Base-by-base conservation (phyloP, 202 grass and related monocot genomes). In the Dendrocalamus latiflorus region DNA sequence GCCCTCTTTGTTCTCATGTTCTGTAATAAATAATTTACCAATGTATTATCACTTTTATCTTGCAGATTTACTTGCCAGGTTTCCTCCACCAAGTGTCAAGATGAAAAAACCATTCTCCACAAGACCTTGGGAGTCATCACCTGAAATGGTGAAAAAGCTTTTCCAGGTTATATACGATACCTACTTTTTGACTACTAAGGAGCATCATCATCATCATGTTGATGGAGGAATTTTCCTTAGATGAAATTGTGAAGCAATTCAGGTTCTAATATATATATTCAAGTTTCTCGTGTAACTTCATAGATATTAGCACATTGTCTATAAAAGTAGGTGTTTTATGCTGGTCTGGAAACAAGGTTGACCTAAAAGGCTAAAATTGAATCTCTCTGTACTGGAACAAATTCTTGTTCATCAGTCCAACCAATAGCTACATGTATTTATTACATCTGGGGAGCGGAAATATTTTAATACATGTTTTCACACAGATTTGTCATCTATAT, bases 71-170 rank as follows among this genome's bases (percentile, higher is more conserved):
- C n/a, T n/a, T n/a, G n/a, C n/a, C n/a, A n/a, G n/a, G n/a, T n/a
- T n/a, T n/a, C n/a, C n/a, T n/a, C n/a, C n/a, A n/a, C n/a, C n/a
- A n/a, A n/a, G n/a, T n/a, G n/a, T n/a, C n/a, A n/a, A n/a, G n/a
- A n/a, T n/a, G n/a, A n/a, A n/a, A n/a, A n/a, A n/a, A n/a, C n/a
- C n/a, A n/a, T n/a, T n/a, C n/a, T n/a, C n/a, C n/a, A n/a, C n/a
- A n/a, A 95, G 90, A 84, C 96, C 96, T 76, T 99, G 96, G 96
- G 84, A 92, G 42, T 99, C 93, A 58, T 92, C 91, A 86, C 86
- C 87, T 50, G 86, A 89, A 87, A 92, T 99, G 83, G 93, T 94
- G 51, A 96, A 94, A 90, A 99, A 96, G 30, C 87, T 96, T 84
- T 96, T 99, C 94, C 91, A 96, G 93, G 96, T 99, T 72, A 88